These are phyloP conservation scores for Lentinus brumalis DNA, from an alignment of 768 basidiomycete species.

Conservation along the genomic window DNA sequence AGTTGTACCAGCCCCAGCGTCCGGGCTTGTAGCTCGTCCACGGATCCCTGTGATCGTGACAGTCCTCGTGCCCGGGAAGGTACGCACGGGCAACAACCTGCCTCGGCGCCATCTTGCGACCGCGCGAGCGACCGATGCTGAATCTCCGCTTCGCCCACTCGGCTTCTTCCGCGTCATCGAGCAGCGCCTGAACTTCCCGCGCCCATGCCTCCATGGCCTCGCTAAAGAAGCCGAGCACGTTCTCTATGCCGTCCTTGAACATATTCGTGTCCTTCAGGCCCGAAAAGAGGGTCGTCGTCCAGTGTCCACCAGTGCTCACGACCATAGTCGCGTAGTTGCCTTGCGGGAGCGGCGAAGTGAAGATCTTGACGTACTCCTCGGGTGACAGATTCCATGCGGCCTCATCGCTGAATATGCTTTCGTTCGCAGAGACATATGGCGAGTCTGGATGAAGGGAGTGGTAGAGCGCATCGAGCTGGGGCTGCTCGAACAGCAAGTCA, in stretches of 20 bases:
- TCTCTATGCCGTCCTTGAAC: conserved; percentile 51
- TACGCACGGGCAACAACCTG: conserved; percentile 63
- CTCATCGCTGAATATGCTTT: conserved; percentile 57
- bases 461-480: conserved; percentile 47
- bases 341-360: conserved; percentile 49
- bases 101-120: conserved; percentile 2
- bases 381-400: conserved; percentile 54
- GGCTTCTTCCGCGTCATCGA: conserved; percentile 37
- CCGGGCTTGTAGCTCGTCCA: conserved; percentile 48
- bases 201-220: conserved; percentile 62
- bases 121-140: conserved; percentile 24
- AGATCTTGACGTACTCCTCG: conserved; percentile 50
- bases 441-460: conserved; percentile 22
- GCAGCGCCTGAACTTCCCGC: conserved; percentile 46
- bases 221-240: conserved; percentile 58
- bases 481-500: conserved; percentile 55
- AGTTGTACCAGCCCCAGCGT: conserved; percentile 59
- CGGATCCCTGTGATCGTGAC: conserved; percentile 51
- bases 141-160: conserved; percentile 18
- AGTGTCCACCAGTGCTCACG: conserved; percentile 68
- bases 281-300: conserved; percentile 60
- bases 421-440: background rate
- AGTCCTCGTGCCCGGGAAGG: conserved; percentile 66
- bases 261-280: conserved; percentile 39
- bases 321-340: conserved; percentile 63